Conservation (phyloP, 169 alveolate genomes). For the Babesia microti region DNA sequence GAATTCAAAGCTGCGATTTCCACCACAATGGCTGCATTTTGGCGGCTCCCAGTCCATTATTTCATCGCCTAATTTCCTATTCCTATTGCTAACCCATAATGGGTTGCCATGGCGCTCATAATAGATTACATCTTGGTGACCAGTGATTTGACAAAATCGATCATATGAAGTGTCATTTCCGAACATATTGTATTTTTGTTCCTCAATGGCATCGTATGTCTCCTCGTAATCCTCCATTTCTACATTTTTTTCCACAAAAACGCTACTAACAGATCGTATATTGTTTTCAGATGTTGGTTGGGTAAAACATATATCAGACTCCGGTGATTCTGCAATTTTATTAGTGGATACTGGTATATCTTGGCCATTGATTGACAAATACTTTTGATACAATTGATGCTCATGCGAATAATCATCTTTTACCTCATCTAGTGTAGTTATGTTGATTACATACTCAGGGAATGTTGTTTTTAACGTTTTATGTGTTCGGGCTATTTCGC, state of each 20-base stretch:
- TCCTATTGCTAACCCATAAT: conserved; percentile 38
- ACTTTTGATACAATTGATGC: conserved; percentile 16
- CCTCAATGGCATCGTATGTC: conserved; percentile 33
- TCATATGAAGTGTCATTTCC: conserved; percentile 21
- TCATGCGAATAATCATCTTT: conserved; percentile 29
- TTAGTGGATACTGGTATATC: not conserved
- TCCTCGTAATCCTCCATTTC: conserved; percentile 43
- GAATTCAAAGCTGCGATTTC: conserved; percentile 40
- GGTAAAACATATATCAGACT: too few relatives aligned
- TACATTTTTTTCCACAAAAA: conserved; percentile 3
- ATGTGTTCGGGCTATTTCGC: conserved; percentile 30
- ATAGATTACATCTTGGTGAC: conserved; percentile 33
- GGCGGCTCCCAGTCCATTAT: conserved; percentile 8
- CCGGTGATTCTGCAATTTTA: too few relatives aligned
- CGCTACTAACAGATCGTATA: not conserved
- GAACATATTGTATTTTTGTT: conserved; percentile 23
- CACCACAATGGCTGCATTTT: conserved; percentile 25
- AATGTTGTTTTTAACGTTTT: conserved; percentile 22
- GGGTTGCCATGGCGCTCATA: conserved; percentile 44
- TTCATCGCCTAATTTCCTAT: conserved; percentile 4
- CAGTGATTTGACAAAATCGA: conserved; percentile 32
- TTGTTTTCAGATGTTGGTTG: too few relatives aligned
- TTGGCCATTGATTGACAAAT: conserved; percentile 9
- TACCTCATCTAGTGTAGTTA: conserved; percentile 33
- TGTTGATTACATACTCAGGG: conserved; percentile 27